Evolutionary conservation across 148 eudicot species (phyloP).

Genomic region (Arbutus unedo): DNA sequence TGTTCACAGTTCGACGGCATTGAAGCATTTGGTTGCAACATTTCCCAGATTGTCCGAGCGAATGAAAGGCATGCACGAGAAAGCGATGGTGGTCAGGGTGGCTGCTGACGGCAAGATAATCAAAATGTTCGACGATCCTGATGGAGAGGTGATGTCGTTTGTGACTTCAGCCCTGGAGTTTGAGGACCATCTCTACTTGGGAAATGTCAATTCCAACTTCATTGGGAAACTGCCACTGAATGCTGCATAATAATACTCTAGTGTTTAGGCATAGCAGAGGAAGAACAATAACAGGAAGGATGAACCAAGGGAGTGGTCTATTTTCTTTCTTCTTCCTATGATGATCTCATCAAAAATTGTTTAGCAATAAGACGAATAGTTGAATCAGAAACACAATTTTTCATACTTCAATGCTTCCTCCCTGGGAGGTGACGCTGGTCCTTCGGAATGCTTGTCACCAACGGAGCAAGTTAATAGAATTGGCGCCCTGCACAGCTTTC

Average conservation of each 20-base stretch:
- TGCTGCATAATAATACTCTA: neutral
- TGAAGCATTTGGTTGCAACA: constrained; percentile 47
- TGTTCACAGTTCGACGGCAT: constrained; percentile 42
- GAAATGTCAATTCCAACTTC: constrained; percentile 55
- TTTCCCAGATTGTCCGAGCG: constrained; percentile 32
- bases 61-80: constrained; percentile 23
- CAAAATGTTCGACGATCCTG: constrained; percentile 54
- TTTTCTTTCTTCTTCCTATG: too few species aligned
- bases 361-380: neutral
- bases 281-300: neutral
- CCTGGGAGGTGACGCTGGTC: neutral
- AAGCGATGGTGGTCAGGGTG: constrained; percentile 63
- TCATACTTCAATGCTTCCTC: too few species aligned
- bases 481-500: too few species aligned
- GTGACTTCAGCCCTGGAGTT: constrained; percentile 78
- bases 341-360: neutral
- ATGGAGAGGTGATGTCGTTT: constrained; percentile 52
- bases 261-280: too few species aligned
- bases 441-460: neutral
- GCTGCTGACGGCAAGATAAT: constrained; percentile 51
- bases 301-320: neutral
- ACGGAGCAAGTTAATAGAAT: too few species aligned
- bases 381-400: neutral
- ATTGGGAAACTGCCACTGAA: constrained; percentile 54
- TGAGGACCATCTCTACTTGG: constrained; percentile 69